Evolutionary conservation across 352 stramenopile species (phyloP).

Genomic region (Pythium folliculosum): DNA sequence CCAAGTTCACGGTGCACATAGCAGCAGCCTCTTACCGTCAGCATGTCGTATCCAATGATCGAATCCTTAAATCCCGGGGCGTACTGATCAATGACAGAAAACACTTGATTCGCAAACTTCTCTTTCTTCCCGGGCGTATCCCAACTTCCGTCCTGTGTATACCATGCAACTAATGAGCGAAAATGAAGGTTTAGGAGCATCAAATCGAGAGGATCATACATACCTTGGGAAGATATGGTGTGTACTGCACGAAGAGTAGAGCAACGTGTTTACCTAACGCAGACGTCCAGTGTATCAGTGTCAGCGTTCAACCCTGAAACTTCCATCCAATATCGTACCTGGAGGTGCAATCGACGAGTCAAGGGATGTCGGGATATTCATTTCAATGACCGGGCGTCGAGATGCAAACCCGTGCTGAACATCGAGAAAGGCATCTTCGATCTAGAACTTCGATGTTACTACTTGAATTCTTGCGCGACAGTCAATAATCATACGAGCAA

Average conservation of each 20-base stretch:
- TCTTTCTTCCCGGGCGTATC: slow-evolving; percentile 76
- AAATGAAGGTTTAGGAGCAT: no score
- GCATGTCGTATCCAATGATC: slow-evolving; percentile 84
- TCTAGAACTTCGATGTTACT: slow-evolving; percentile 28
- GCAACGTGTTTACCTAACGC: slow-evolving; percentile 84
- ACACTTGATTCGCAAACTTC: slow-evolving; percentile 79
- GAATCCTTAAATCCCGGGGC: slow-evolving; percentile 84
- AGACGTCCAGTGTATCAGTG: not conserved
- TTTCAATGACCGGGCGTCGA: slow-evolving; percentile 85
- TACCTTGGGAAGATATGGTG: slow-evolving; percentile 84
- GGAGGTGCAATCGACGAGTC: slow-evolving; percentile 75
- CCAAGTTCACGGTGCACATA: not conserved
- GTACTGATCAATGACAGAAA: slow-evolving; percentile 87
- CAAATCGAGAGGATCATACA: not conserved
- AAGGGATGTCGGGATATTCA: slow-evolving; percentile 90
- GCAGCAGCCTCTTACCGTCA: slow-evolving; percentile 48
- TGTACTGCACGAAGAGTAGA: slow-evolving; percentile 91
- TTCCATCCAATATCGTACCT: slow-evolving; percentile 31
- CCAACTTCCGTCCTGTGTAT: slow-evolving; percentile 72
- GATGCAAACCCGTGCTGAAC: slow-evolving; percentile 70
- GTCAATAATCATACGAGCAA: not conserved
- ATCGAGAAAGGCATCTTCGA: slow-evolving; percentile 89
- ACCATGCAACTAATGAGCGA: no score
- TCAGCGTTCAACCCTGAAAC: not conserved
- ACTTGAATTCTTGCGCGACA: not conserved